phyloP scores from a whole-genome alignment of 331 rosid species.

The Telfairia occidentalis region DNA sequence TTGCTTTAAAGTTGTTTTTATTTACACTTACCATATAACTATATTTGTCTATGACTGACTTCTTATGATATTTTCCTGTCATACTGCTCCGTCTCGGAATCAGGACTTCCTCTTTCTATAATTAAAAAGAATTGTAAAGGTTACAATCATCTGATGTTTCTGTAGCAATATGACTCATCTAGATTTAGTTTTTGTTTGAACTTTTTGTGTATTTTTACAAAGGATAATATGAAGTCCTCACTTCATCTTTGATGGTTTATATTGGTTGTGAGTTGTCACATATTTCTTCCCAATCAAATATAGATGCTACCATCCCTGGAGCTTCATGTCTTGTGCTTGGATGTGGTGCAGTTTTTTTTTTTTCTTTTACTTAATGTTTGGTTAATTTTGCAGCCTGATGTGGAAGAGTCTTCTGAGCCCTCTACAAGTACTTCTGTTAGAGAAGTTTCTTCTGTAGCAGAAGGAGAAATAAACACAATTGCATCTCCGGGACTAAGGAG shows the following conservation, averaged over 20 bases:
- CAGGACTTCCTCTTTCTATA: too few relatives aligned
- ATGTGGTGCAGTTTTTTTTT: neutral
- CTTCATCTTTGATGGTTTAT: neutral
- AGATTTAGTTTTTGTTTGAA: neutral
- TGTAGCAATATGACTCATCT: neutral
- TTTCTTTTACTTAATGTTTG: neutral
- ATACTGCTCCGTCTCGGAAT: too few relatives aligned
- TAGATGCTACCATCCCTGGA: neutral
- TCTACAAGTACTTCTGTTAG: constrained; percentile 23
- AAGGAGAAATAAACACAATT: constrained; percentile 26
- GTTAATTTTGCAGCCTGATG: constrained; percentile 30
- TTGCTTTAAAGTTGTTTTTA: neutral
- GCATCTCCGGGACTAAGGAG: constrained; percentile 66
- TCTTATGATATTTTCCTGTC: too few relatives aligned
- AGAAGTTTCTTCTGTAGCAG: constrained; percentile 33
- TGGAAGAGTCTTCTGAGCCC: constrained; percentile 33
- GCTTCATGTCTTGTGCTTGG: neutral
- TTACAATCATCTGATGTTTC: neutral
- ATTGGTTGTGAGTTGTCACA: neutral
- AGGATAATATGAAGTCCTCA: neutral
- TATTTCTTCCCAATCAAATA: neutral
- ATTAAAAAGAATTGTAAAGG: neutral
- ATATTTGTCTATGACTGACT: neutral
- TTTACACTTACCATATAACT: too few relatives aligned
- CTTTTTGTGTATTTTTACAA: neutral